Evolutionary conservation across 2,329 filamentous ascomycete genomes (phyloP), one percentile per base, ranked within the genome.

Genomic region (Scedosporium boydii): DNA sequence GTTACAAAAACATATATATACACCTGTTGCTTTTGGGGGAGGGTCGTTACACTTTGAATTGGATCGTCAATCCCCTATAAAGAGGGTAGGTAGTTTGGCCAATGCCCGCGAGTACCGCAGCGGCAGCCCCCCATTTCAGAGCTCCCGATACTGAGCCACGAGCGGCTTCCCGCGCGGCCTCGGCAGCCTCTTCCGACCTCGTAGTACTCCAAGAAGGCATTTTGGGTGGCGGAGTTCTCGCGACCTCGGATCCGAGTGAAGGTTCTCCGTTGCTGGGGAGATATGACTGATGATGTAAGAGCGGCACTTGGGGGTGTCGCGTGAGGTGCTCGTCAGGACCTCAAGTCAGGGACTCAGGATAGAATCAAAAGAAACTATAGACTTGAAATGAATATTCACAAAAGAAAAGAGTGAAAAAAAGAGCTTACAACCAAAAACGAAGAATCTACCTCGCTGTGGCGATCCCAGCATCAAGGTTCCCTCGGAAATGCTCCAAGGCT

Each of bases 41-140:
- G 44, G 41, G 27, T 29, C 76, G 84, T 69, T 81, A 90, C 88
- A 89, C 85, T 77, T 91, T 91, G 75, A 91, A 91, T 70, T 91
- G 88, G 59, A 90, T 77, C 1, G 88, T 91, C 65, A 89, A 75
- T 1, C 86, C 82, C 23, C 88, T 82, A 71, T 93, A 93, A 21
- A 93, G 69, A 0, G 90, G 90, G 60, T 86, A 90, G 68, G 86
- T 80, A 23, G 78, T 75, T 66, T 85, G 87, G 18, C 85, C 89
- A 5, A 85, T 69, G 23, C 78, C 86, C 21, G 82, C 87, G 6
- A 90, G 76, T 26, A 87, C 71, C 0, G 82, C 87, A 16, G 84
- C 82, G 63, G 80, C 84, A n/a, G 82, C 75, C 62, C 89, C 90
- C 87, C 88, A 93, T 79, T 87, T 91, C 18, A 83, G 74, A 44